These are phyloP conservation scores for Puya raimondii DNA, from an alignment of 176 grass and related monocot species.

Conservation along the genomic window DNA sequence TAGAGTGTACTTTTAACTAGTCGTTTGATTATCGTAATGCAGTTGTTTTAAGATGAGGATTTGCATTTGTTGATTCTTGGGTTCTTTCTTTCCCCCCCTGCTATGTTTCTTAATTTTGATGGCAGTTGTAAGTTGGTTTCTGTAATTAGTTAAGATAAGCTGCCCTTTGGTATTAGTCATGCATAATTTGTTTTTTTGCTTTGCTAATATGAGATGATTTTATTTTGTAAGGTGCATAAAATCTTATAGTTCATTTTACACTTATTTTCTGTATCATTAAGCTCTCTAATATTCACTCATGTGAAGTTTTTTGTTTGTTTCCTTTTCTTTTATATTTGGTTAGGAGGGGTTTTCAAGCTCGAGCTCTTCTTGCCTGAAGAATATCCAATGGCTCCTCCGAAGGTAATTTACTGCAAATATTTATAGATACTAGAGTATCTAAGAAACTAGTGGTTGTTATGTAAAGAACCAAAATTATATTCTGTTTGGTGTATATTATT, in stretches of 20 bases:
- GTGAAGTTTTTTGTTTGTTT: background rate
- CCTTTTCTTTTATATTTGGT: background rate
- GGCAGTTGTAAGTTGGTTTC: no score
- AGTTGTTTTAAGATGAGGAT: no score
- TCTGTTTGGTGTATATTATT: no score
- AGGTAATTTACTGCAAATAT: slow-evolving; percentile 33
- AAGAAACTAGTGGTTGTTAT: background rate
- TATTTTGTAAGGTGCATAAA: background rate
- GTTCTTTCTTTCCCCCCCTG: no score
- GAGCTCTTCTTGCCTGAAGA: slow-evolving; percentile 92
- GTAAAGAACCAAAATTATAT: background rate
- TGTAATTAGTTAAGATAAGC: no score
- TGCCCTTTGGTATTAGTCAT: no score
- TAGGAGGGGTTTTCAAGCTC: slow-evolving; percentile 91
- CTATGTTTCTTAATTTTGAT: no score
- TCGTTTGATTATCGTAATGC: no score
- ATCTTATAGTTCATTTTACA: background rate
- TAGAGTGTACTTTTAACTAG: no score
- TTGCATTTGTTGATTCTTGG: no score
- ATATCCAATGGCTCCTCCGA: slow-evolving; percentile 96
- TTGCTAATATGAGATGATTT: background rate
- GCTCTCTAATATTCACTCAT: background rate
- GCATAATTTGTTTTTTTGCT: background rate
- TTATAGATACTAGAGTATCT: background rate
- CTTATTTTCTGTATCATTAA: background rate